These are phyloP conservation scores for Boechera stricta DNA, from an alignment of 345 rosid genomes.

Conservation along the genomic window DNA sequence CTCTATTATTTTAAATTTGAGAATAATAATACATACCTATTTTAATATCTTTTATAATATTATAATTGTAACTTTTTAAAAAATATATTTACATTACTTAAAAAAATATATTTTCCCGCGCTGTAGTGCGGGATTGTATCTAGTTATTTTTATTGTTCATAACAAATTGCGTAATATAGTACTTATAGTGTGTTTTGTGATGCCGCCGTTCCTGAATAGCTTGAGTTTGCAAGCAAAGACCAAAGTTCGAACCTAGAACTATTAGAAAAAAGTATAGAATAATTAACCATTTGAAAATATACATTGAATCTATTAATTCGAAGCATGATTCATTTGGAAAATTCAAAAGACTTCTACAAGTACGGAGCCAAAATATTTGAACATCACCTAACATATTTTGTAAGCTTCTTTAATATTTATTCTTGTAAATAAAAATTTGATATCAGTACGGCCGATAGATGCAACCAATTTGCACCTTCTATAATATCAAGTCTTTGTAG, in stretches of 20 bases:
- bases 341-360: not conserved
- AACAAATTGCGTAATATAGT: not conserved
- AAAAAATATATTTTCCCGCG: no score
- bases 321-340: not conserved
- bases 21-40: no score
- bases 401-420: not conserved
- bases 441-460: not conserved
- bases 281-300: not conserved
- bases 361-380: constrained; percentile 7
- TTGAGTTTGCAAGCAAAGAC: not conserved
- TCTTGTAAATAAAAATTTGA: not conserved
- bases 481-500: not conserved
- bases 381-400: constrained; percentile 12
- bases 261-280: not conserved
- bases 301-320: not conserved
- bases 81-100: no score
- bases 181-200: not conserved
- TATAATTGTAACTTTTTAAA: no score
- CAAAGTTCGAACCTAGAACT: not conserved
- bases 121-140: no score
- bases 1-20: no score
- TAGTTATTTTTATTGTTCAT: not conserved
- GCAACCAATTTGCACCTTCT: not conserved
- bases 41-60: no score
- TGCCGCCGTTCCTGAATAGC: constrained; percentile 9